phyloP scores from a whole-genome alignment of 768 basidiomycete genomes.

The Boletus eberwhitei region DNA sequence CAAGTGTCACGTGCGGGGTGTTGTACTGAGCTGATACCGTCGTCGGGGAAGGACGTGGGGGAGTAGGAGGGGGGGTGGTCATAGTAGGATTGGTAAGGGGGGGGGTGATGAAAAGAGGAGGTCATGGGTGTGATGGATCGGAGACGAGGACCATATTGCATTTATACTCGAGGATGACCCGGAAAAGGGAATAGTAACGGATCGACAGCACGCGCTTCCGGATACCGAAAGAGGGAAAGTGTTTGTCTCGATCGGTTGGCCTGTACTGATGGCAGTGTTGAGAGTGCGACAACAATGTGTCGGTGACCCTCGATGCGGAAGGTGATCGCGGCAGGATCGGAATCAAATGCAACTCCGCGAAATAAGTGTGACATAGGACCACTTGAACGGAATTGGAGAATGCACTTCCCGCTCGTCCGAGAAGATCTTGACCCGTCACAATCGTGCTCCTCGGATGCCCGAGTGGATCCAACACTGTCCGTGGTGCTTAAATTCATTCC shows the following conservation, averaged over 20 bases:
- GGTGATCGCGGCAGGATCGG: conserved; percentile 27
- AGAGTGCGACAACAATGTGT: neutral
- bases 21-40: conserved; percentile 3
- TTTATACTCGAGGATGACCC: too few relatives aligned
- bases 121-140: conserved; percentile 25
- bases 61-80: conserved; percentile 4
- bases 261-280: too few relatives aligned
- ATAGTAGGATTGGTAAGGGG: conserved; percentile 10
- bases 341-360: conserved; percentile 25
- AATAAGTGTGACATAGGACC: neutral
- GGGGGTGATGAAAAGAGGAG: conserved; percentile 18
- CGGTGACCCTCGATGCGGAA: conserved; percentile 14
- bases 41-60: neutral
- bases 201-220: conserved; percentile 18
- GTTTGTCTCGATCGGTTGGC: too few relatives aligned
- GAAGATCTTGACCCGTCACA: neutral
- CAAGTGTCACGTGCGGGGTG: conserved; percentile 18
- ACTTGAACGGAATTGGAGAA: neutral
- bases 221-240: too few relatives aligned
- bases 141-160: too few relatives aligned
- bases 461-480: conserved; percentile 1
- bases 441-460: conserved; percentile 26
- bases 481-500: neutral
- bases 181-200: too few relatives aligned
- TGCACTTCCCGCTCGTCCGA: neutral